phyloP scores from a whole-genome alignment of 306 rosid genomes.

The Vigna angularis region DNA sequence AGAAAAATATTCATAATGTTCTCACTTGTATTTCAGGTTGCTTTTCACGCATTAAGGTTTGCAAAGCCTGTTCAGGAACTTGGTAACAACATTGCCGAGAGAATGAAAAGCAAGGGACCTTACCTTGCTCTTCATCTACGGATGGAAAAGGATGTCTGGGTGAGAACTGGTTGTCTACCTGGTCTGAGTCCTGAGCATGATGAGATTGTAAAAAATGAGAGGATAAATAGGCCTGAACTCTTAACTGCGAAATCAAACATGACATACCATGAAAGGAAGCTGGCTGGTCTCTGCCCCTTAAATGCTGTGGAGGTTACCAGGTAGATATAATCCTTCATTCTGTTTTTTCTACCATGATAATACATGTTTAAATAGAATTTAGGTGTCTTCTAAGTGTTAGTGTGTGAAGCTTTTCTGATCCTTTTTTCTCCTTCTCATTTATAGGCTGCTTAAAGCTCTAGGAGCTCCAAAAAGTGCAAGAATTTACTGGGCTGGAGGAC shows the following conservation, averaged over 20 bases:
- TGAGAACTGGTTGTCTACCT: slow-evolving; percentile 97
- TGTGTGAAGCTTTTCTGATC: slow-evolving; percentile 13
- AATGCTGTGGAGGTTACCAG: slow-evolving; percentile 86
- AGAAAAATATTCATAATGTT: slow-evolving; percentile 30
- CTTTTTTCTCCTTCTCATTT: not conserved
- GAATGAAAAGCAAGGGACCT: slow-evolving; percentile 87
- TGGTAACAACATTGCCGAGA: slow-evolving; percentile 77
- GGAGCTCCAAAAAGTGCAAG: slow-evolving; percentile 78
- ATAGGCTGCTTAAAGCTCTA: slow-evolving; percentile 88
- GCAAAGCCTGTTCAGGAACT: slow-evolving; percentile 84
- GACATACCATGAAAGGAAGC: slow-evolving; percentile 88
- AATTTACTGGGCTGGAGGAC: slow-evolving; percentile 97
- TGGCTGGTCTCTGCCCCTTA: slow-evolving; percentile 94
- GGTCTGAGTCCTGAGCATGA: slow-evolving; percentile 76
- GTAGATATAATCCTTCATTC: slow-evolving; percentile 49
- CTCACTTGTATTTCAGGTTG: slow-evolving; percentile 67
- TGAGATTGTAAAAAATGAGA: slow-evolving; percentile 73
- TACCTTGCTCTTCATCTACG: slow-evolving; percentile 90
- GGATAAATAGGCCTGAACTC: slow-evolving; percentile 77
- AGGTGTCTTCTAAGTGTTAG: slow-evolving; percentile 19
- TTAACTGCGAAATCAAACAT: slow-evolving; percentile 82
- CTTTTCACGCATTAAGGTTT: slow-evolving; percentile 86
- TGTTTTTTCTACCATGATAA: too few relatives aligned
- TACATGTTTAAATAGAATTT: not conserved
- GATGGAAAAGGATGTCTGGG: slow-evolving; percentile 99